Conservation (phyloP, 78 protist species). For the Goniomonas avonlea region DNA sequence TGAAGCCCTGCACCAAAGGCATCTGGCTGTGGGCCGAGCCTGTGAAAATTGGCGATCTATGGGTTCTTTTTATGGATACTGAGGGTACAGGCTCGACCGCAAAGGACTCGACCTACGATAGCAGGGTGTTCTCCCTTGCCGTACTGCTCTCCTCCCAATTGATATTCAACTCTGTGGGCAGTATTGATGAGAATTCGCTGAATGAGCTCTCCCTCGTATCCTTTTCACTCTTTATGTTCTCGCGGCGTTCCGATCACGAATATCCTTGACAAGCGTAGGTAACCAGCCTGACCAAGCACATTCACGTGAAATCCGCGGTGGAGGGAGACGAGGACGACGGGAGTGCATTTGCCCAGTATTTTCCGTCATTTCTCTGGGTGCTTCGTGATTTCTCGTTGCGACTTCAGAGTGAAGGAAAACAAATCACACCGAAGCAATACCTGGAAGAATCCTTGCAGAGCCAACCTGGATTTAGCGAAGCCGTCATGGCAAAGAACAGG, state of each 20-base stretch:
- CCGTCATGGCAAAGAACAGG: constrained; percentile 15
- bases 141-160: constrained; percentile 35
- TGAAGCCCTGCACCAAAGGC: constrained; percentile 45
- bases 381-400: constrained; percentile 32
- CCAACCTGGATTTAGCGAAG: background rate
- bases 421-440: no score
- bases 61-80: constrained; percentile 30
- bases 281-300: constrained; percentile 25
- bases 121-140: constrained; percentile 34
- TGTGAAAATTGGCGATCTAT: background rate
- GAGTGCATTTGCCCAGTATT: constrained; percentile 9
- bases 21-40: constrained; percentile 46
- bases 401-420: no score
- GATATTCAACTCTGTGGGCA: constrained; percentile 27
- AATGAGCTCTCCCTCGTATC: background rate
- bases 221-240: no score
- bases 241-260: constrained; percentile 7
- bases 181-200: constrained; percentile 17
- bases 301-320: background rate
- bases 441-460: background rate
- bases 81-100: constrained; percentile 31
- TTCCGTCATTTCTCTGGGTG: constrained; percentile 40
- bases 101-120: constrained; percentile 17
- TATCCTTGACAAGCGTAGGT: constrained; percentile 4
- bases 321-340: constrained; percentile 22